Evolutionary conservation across 495 filamentous ascomycete species (phyloP), one percentile per base, ranked within the genome.

Genomic region (Elaphomyces granulatus): DNA sequence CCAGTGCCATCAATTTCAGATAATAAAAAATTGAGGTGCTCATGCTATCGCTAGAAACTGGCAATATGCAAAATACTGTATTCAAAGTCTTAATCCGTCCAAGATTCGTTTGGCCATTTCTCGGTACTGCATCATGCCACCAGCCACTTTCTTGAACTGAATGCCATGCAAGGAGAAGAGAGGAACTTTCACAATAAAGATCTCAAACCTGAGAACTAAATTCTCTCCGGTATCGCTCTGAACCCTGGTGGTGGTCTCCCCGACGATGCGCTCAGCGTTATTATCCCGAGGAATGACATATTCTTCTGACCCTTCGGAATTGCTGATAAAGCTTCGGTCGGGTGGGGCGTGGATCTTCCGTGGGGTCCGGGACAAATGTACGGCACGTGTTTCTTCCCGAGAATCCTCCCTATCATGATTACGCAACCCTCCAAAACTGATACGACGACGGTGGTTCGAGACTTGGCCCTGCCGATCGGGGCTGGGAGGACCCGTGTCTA

Each of bases 51-150:
- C n/a, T n/a, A n/a, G n/a, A n/a, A n/a, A n/a, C n/a, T n/a, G n/a
- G n/a, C n/a, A n/a, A n/a, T 4, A 32, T 32, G n/a, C n/a, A n/a
- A n/a, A n/a, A n/a, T n/a, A n/a, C n/a, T n/a, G n/a, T n/a, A n/a
- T n/a, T 65, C 60, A 95, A 44, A 98, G 71, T 54, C 83, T 74
- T 53, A 99, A 57, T 49, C 88, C 87, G 51, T 80, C 73, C 46
- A 99, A 64, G 55, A 99, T 96, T 53, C 83, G 83, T 58, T 92
- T 85, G 32, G 90, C 90, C 83, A 96, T 86, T 45, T 85, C 83
- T 64, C 94, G 93, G 55, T 95, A 99, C 60, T 94, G 87, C 87
- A 87, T 95, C 45, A 90, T 94, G 30, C 87, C 83, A 4, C 90
- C 93, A 20, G 83, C 76, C 34, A 96, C 78, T 58, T 88, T 85